Base-by-base conservation (phyloP, 2,329 filamentous ascomycete species). In the Sporothrix inflata region DNA sequence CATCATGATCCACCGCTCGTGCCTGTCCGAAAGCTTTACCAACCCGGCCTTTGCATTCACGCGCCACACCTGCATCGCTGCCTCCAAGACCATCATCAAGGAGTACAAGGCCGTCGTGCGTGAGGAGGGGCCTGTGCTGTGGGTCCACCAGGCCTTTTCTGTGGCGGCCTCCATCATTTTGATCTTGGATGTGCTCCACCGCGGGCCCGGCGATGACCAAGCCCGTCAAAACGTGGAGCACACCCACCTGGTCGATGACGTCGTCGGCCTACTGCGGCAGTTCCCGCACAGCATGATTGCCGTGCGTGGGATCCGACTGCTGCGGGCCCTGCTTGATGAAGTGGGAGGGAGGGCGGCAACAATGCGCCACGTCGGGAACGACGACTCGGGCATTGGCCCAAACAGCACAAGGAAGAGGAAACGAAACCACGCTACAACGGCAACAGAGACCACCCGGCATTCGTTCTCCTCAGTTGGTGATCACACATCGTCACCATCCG, bases 1-100 rank as follows among this genome's bases (percentile, higher is more conserved):
- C 69, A 82, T 82, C 75, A 82, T 83, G 80, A 81, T 83, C 24
- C 81, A 83, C 72, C 78, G 81, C 3, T 78, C 79, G 0, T 82
- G 81, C 49, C 70, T 82, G 7, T 81, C 80, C 34, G 77, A 77
- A 34, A 81, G 76, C 70, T 78, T 79, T 76, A 78, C 75, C 69
- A 79, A 81, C 47, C 75, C 78, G 0, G 78, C 74, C 21, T 82
- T 80, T 63, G 75, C 70, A 27, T 79, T 80, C 16, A 81, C 81
- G 1, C 76, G 81, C 12, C 74, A 77, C 8, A 82, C 80, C 0
- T 83, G 81, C 66, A 76, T 82, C 14, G 79, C 81, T 0, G 81
- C 81, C 2, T 78, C 81, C 19, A 81, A 80, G 76, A 82, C 81
- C 1, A 83, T 83, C 63, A 73, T 83, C 76, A 77, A 76, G 12